Base-by-base conservation (phyloP, 192 early-diverging fungal genomes). In the Mortierella hygrophila region DNA sequence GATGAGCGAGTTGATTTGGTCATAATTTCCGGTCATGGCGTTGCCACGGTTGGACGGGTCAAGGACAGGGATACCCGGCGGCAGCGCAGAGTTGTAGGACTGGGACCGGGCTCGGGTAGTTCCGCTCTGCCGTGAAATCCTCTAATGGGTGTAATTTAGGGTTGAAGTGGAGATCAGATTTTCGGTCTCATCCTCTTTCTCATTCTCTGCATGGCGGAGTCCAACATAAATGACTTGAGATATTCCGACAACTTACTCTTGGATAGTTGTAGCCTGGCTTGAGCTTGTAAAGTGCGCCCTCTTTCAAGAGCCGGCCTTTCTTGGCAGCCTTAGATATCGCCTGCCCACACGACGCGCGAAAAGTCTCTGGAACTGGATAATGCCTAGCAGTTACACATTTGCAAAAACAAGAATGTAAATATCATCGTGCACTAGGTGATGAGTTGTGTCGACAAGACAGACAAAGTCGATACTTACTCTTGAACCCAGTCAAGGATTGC, bases 301-400 rank as follows among this genome's bases (percentile, higher is more conserved):
- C 85, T 60, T 88, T 88, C n/a, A 88, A 68, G 18, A 91, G 80
- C 29, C 90, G 79, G 16, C 88, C 90, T 57, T 91, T 91, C 68
- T 89, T 89, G 21, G 89, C 90, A 40, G 89, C 89, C 79, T 91
- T 91, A 46, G 88, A 87, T 6, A 91, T 83, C 20, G 90, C 87
- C 70, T 91, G 90, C 23, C 89, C 89, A 69, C 89, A 89, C 5
- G 89, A 89, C 16, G 87, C 78, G 5, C 87, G 81, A 49, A 91
- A 91, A 1, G 87, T 88, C 23, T 89, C 88, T 16, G 89, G 87
- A 15, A 91, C 79, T 41, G 88, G 88, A 72, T 85, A 91, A 46
- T 84, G 85, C 4, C 90, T 91, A 72, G 60, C 29, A 15, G 7
- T 10, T 29, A 32, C 3, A 52, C 21, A 26, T 42, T 35, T 5